Evolutionary conservation across 2,329 filamentous ascomycete species (phyloP).

Genomic region (Trichophyton equinum): DNA sequence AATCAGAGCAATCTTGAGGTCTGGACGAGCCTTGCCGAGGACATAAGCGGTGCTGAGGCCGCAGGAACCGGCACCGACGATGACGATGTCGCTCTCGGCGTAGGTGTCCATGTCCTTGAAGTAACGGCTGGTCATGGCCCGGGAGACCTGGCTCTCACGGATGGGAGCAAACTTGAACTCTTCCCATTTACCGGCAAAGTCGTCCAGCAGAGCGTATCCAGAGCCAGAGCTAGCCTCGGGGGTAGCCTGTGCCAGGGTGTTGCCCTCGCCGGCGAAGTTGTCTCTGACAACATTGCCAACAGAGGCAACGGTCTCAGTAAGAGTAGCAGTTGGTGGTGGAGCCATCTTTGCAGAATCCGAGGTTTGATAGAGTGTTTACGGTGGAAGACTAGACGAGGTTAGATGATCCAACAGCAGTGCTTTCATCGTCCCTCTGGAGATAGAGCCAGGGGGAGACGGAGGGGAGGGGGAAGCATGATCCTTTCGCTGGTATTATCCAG

Average conservation of each 20-base stretch:
- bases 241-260: slow-evolving; percentile 17
- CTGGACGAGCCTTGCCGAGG: slow-evolving; percentile 68
- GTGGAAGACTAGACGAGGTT: slow-evolving; percentile 20
- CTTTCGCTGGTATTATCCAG: slow-evolving; percentile 99
- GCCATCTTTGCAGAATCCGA: slow-evolving; percentile 47
- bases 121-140: slow-evolving; percentile 88
- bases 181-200: slow-evolving; percentile 67
- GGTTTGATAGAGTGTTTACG: slow-evolving; percentile 7
- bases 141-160: slow-evolving; percentile 81
- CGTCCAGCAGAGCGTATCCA: slow-evolving; percentile 46
- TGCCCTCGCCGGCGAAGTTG: slow-evolving; percentile 31
- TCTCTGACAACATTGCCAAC: slow-evolving; percentile 26
- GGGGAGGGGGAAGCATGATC: slow-evolving; percentile 68
- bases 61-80: slow-evolving; percentile 80
- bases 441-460: slow-evolving; percentile 20
- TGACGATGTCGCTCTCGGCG: slow-evolving; percentile 87
- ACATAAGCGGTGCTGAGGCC: slow-evolving; percentile 76
- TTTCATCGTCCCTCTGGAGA: slow-evolving; percentile 13
- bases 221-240: slow-evolving; percentile 29
- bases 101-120: slow-evolving; percentile 79
- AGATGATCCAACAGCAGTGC: slow-evolving; percentile 13
- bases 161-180: slow-evolving; percentile 73
- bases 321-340: slow-evolving; percentile 64
- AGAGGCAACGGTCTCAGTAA: slow-evolving; percentile 36
- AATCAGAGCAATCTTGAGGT: slow-evolving; percentile 82